phyloP scores from a whole-genome alignment of 306 rosid genomes.

The Erythrophleum fordii region DNA sequence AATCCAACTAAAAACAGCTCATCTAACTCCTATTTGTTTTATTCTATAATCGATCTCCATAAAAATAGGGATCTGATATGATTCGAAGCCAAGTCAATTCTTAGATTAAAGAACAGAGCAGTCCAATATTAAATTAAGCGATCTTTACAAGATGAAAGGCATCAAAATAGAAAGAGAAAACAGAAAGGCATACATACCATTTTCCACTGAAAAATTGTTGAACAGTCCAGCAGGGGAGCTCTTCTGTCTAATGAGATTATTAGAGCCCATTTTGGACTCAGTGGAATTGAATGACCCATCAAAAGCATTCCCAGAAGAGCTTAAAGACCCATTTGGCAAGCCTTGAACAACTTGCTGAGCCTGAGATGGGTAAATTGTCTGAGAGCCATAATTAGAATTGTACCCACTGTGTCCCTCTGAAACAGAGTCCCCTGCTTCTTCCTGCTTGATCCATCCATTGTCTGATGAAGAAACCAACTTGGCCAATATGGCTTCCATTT shows the following conservation, averaged over 20 bases:
- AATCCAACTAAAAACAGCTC: not conserved
- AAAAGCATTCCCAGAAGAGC: slow-evolving; percentile 35
- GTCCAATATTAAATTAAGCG: too few relatives aligned
- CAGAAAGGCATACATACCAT: slow-evolving; percentile 51
- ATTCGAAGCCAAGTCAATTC: not conserved
- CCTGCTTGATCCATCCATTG: slow-evolving; percentile 60
- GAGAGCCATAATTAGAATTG: slow-evolving; percentile 51
- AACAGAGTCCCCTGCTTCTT: slow-evolving; percentile 50
- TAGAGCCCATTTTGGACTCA: slow-evolving; percentile 46
- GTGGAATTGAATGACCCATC: slow-evolving; percentile 50
- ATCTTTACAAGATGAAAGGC: not conserved
- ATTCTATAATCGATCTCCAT: not conserved
- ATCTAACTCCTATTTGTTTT: not conserved
- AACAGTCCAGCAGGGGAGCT: slow-evolving; percentile 78
- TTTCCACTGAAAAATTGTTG: slow-evolving; percentile 46
- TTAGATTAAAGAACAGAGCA: not conserved
- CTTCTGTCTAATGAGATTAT: slow-evolving; percentile 63
- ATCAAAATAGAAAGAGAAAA: not conserved
- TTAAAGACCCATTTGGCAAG: slow-evolving; percentile 37
- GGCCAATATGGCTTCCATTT: slow-evolving; percentile 56
- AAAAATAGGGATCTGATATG: not conserved
- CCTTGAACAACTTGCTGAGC: slow-evolving; percentile 50
- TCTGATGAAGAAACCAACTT: slow-evolving; percentile 55
- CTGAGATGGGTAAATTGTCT: slow-evolving; percentile 50
- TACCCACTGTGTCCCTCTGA: slow-evolving; percentile 31